These are phyloP conservation scores for Emericellopsis atlantica DNA, from an alignment of 2,329 filamentous ascomycete species.

Conservation along the genomic window DNA sequence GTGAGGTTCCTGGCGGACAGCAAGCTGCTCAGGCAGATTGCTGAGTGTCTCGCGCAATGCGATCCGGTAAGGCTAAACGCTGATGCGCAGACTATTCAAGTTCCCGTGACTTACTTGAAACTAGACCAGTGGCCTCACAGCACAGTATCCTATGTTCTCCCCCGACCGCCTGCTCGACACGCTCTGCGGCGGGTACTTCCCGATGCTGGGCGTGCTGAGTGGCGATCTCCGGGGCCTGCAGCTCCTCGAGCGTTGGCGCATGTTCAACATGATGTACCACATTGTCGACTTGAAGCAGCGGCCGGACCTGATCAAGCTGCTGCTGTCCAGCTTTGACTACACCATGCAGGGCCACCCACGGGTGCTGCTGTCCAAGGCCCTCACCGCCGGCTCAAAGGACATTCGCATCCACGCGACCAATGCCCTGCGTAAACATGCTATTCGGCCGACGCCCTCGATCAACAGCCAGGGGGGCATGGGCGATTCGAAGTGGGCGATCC, in stretches of 20 bases:
- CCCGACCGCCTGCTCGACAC: constrained; percentile 74
- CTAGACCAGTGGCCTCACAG: constrained; percentile 60
- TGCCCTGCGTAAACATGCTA: constrained; percentile 76
- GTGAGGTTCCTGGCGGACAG: constrained; percentile 78
- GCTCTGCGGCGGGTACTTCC: constrained; percentile 84
- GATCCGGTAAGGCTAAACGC: constrained; percentile 50
- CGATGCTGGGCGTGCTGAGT: constrained; percentile 79
- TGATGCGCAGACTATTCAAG: neutral
- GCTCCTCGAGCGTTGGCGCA: constrained; percentile 91
- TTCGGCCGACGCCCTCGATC: constrained; percentile 25
- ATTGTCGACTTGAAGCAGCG: constrained; percentile 86
- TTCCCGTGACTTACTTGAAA: neutral
- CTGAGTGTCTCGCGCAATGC: constrained; percentile 89
- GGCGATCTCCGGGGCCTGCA: constrained; percentile 70
- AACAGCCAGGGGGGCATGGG: constrained; percentile 27
- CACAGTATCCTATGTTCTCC: constrained; percentile 81
- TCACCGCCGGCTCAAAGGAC: constrained; percentile 83
- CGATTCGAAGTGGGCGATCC: constrained; percentile 91
- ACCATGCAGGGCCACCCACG: constrained; percentile 77
- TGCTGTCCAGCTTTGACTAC: constrained; percentile 89
- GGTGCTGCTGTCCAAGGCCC: constrained; percentile 83
- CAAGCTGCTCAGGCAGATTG: constrained; percentile 86
- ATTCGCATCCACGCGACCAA: constrained; percentile 87
- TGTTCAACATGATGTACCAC: constrained; percentile 99
- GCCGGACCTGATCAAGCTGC: constrained; percentile 78